A percentile compares a stretch with the other conserved stretches of the same genome.
Conservation (phyloP, 2,329 filamentous ascomycete genomes). For the Colletotrichum magnum region DNA sequence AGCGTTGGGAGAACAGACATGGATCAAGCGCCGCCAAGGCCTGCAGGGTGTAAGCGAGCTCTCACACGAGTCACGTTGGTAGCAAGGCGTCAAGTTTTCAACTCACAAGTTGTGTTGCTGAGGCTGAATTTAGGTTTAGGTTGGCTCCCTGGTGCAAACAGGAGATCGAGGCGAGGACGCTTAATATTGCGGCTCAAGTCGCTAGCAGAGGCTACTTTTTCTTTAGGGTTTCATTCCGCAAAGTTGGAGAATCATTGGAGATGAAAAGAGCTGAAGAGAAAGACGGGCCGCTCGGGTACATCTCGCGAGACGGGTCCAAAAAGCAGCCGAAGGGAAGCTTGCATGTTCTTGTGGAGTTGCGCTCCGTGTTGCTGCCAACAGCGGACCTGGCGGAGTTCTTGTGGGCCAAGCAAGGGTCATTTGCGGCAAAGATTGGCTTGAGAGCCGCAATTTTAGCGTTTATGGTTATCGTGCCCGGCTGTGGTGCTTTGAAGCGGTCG, state of each 20-base stretch:
- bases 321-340: neutral
- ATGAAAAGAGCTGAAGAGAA: too few relatives aligned
- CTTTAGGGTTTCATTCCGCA: neutral
- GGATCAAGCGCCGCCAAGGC: neutral
- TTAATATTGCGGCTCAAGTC: neutral
- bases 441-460: constrained; percentile 2
- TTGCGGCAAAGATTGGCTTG: neutral
- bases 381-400: constrained; percentile 4
- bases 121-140: constrained; percentile 5
- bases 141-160: too few relatives aligned
- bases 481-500: neutral
- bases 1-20: neutral
- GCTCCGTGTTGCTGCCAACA: neutral
- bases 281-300: too few relatives aligned
- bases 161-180: too few relatives aligned
- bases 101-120: neutral
- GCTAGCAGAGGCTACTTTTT: neutral
- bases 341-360: neutral
- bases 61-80: constrained; percentile 1
- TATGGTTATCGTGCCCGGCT: neutral
- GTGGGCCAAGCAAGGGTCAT: neutral
- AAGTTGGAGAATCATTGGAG: neutral
- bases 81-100: too few relatives aligned
- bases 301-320: neutral
- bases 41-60: constrained; percentile 2